Evolutionary conservation across 2,329 filamentous ascomycete genomes (phyloP).

Genomic region (Stagonosporopsis chrysanthemi): DNA sequence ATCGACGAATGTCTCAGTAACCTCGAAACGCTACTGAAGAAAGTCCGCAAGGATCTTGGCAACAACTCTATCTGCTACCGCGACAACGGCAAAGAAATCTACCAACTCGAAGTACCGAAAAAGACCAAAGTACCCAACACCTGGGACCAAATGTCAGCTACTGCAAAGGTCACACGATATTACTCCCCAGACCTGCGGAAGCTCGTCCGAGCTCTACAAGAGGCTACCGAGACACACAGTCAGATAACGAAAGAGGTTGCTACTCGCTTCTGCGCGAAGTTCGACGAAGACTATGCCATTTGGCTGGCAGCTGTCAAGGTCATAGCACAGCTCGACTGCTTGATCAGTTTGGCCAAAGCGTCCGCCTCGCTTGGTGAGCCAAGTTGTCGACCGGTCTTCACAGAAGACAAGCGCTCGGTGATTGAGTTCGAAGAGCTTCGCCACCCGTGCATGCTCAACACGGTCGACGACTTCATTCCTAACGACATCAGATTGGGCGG

Average conservation of each 20-base stretch:
- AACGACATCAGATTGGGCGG: slow-evolving; percentile 92
- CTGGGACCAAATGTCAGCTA: slow-evolving; percentile 98
- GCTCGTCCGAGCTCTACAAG: slow-evolving; percentile 86
- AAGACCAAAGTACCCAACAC: slow-evolving; percentile 86
- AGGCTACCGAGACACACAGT: slow-evolving; percentile 90
- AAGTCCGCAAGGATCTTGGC: slow-evolving; percentile 75
- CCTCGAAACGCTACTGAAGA: slow-evolving; percentile 73
- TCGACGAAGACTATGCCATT: slow-evolving; percentile 82
- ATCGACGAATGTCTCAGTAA: slow-evolving; percentile 79
- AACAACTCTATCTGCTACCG: slow-evolving; percentile 66
- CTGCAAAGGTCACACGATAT: slow-evolving; percentile 87
- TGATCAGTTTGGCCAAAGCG: slow-evolving; percentile 90
- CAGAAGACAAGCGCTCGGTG: slow-evolving; percentile 82
- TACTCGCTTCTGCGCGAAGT: slow-evolving; percentile 81
- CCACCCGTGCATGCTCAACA: slow-evolving; percentile 92
- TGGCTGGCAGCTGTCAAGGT: slow-evolving; percentile 94
- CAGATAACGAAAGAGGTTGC: slow-evolving; percentile 91
- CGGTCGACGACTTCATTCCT: slow-evolving; percentile 92
- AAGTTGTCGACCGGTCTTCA: slow-evolving; percentile 86
- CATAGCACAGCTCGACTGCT: slow-evolving; percentile 89
- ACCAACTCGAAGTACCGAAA: slow-evolving; percentile 87
- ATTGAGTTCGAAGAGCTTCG: slow-evolving; percentile 92
- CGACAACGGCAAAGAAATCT: slow-evolving; percentile 95
- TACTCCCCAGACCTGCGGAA: slow-evolving; percentile 85
- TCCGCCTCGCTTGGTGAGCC: slow-evolving; percentile 84